phyloP scores from a whole-genome alignment of 192 early-diverging fungal genomes.

The Phycomyces blakesleeanus region DNA sequence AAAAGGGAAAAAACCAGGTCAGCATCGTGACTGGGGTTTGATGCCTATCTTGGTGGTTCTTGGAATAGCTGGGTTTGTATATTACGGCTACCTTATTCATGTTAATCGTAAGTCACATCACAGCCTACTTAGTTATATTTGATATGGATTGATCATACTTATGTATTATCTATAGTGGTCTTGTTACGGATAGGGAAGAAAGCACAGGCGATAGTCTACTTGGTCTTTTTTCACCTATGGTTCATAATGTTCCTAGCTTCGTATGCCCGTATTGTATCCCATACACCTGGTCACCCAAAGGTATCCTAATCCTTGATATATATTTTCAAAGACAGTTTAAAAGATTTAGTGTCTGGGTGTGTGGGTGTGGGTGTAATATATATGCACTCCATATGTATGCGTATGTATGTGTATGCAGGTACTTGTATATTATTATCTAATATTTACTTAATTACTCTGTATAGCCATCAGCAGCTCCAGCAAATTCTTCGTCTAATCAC shows the following conservation, averaged over 20 bases:
- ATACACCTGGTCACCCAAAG: constrained; percentile 42
- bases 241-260: constrained; percentile 38
- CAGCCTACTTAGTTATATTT: too few relatives aligned
- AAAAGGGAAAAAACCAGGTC: constrained; percentile 20
- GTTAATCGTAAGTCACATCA: constrained; percentile 18
- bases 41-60: constrained; percentile 22
- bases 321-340: neutral
- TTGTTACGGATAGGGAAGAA: constrained; percentile 6
- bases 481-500: neutral
- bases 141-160: neutral
- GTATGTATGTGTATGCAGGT: too few relatives aligned
- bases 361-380: too few relatives aligned
- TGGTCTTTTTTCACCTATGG: constrained; percentile 31
- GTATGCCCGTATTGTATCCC: constrained; percentile 39
- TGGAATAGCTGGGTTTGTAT: constrained; percentile 16
- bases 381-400: too few relatives aligned
- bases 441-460: constrained; percentile 10
- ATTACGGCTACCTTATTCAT: constrained; percentile 22
- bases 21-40: constrained; percentile 28
- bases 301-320: constrained; percentile 3
- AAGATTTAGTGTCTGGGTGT: neutral
- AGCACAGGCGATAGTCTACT: constrained; percentile 30
- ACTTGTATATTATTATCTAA: neutral
- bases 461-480: constrained; percentile 8
- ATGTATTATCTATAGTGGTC: constrained; percentile 11